These are phyloP conservation scores for Clonostachys chloroleuca DNA, from an alignment of 2,329 filamentous ascomycete genomes.

Conservation along the genomic window DNA sequence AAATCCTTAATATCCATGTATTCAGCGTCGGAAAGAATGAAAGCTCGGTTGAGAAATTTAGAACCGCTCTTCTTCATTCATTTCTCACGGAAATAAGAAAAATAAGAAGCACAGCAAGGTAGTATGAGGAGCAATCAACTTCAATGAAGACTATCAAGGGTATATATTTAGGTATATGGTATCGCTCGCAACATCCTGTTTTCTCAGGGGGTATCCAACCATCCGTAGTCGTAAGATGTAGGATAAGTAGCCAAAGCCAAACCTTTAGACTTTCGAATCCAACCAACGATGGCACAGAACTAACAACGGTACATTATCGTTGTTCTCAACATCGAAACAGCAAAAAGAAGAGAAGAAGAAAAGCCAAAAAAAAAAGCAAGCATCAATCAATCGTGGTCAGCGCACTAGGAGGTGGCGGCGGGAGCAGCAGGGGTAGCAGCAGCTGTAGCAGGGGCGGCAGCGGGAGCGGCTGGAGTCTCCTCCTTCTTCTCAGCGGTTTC, in stretches of 20 bases:
- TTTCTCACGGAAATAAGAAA: not conserved
- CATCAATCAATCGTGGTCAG: not conserved
- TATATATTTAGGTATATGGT: not conserved
- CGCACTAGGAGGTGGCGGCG: constrained; percentile 11
- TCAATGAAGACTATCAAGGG: too few relatives aligned
- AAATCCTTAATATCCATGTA: too few relatives aligned
- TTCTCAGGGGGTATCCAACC: constrained; percentile 6
- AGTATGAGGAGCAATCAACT: too few relatives aligned
- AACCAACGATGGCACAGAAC: not conserved
- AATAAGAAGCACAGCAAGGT: too few relatives aligned
- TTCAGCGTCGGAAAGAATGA: too few relatives aligned
- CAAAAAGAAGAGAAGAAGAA: not conserved
- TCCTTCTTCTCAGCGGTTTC: constrained; percentile 1
- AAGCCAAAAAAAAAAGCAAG: constrained; percentile 1
- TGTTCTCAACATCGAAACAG: not conserved
- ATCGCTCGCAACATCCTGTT: constrained; percentile 1
- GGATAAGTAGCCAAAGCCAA: too few relatives aligned
- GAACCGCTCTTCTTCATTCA: not conserved
- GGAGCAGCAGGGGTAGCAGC: constrained; percentile 13
- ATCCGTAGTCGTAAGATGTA: not conserved
- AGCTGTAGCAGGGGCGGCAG: constrained; percentile 10
- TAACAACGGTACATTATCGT: not conserved
- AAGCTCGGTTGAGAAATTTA: too few relatives aligned
- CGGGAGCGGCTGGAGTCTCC: constrained; percentile 11
- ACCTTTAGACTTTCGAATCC: not conserved